phyloP scores from a whole-genome alignment of 805 yeast genomes.

The Zygoascus flipseniorum region DNA sequence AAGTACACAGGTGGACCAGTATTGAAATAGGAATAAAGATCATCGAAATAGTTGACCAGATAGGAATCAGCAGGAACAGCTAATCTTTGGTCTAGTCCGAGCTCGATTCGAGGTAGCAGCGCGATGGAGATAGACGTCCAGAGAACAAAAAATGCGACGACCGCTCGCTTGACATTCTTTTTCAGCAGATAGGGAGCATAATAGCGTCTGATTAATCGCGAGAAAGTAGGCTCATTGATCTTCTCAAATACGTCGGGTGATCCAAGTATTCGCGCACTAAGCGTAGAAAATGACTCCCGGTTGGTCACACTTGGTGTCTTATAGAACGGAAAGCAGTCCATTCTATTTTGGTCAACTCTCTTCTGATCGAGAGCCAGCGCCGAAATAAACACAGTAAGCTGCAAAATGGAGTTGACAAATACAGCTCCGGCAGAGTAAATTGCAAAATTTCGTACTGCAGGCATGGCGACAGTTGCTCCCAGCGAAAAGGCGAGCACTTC shows the following conservation, averaged over 20 bases:
- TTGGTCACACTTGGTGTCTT: constrained; percentile 15
- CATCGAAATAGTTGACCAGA: constrained; percentile 69
- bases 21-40: constrained; percentile 61
- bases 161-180: constrained; percentile 36
- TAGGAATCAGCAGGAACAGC: constrained; percentile 84
- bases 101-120: constrained; percentile 55
- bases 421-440: constrained; percentile 84
- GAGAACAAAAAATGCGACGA: constrained; percentile 46
- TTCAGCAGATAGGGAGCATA: constrained; percentile 57
- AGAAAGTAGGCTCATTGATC: constrained; percentile 29
- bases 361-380: constrained; percentile 59
- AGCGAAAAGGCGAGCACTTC: constrained; percentile 74
- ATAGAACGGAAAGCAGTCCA: constrained; percentile 57
- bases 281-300: constrained; percentile 10
- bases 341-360: constrained; percentile 47
- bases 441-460: constrained; percentile 93
- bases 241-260: constrained; percentile 17
- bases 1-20: constrained; percentile 92
- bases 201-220: constrained; percentile 34
- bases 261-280: constrained; percentile 12
- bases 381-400: constrained; percentile 73
- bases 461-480: constrained; percentile 83
- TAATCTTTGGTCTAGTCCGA: constrained; percentile 83
- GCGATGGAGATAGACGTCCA: constrained; percentile 65
- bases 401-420: constrained; percentile 63